Conservation (phyloP, 331 rosid species). For the Cydonia oblonga region DNA sequence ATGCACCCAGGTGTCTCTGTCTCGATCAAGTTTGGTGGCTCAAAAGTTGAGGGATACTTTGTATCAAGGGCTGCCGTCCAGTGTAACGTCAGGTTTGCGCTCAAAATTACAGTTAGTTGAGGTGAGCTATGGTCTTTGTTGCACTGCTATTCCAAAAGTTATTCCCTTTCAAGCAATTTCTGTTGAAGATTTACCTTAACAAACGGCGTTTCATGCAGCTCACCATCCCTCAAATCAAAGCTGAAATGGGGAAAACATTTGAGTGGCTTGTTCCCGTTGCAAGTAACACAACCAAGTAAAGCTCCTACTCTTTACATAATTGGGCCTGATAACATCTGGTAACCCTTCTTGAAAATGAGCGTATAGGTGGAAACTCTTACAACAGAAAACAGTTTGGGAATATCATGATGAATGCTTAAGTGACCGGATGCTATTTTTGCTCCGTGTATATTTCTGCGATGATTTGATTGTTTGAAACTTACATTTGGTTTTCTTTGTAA, state of each 20-base stretch:
- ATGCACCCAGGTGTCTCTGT: slow-evolving; percentile 42
- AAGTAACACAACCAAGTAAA: slow-evolving; percentile 82
- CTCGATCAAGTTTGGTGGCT: slow-evolving; percentile 92
- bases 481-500: too few relatives aligned
- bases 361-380: too few relatives aligned
- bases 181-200: neutral
- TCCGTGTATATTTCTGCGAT: too few relatives aligned
- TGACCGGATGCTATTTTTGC: neutral
- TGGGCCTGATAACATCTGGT: too few relatives aligned
- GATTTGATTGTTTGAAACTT: too few relatives aligned
- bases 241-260: slow-evolving; percentile 90
- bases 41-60: slow-evolving; percentile 87
- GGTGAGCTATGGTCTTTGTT: neutral
- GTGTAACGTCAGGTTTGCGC: slow-evolving; percentile 76
- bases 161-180: neutral
- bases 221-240: slow-evolving; percentile 81
- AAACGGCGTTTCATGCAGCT: slow-evolving; percentile 34
- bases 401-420: neutral
- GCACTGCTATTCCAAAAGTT: neutral
- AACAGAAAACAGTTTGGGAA: too few relatives aligned
- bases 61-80: slow-evolving; percentile 90
- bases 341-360: neutral
- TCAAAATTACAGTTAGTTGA: slow-evolving; percentile 70
- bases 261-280: slow-evolving; percentile 97
- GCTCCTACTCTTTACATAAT: neutral